phyloP scores from a whole-genome alignment of 78 protist genomes.

The Reticulomyxa filosa region DNA sequence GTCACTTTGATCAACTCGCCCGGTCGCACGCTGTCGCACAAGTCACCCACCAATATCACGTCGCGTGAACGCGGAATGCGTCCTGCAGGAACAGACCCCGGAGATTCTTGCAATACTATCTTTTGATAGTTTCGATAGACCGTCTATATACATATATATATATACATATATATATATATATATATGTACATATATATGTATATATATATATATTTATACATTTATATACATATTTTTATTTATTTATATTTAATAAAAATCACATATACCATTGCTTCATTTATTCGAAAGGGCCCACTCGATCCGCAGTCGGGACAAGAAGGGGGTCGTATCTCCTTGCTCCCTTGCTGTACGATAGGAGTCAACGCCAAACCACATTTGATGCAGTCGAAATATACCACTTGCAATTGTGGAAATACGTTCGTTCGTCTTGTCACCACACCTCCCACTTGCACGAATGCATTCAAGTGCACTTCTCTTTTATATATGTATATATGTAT shows the following conservation, averaged over 20 bases:
- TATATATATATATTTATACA: neutral
- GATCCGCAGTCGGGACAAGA: neutral
- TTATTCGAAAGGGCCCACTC: neutral
- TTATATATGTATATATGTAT: too few relatives aligned
- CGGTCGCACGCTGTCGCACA: slow-evolving; percentile 77
- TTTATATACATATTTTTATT: neutral
- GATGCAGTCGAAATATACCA: slow-evolving; percentile 53
- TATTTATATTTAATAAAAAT: neutral
- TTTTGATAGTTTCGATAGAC: slow-evolving; percentile 82
- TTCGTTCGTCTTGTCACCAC: slow-evolving; percentile 84
- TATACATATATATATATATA: neutral
- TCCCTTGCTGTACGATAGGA: slow-evolving; percentile 31
- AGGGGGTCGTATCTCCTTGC: neutral
- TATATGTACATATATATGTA: neutral
- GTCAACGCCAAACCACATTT: slow-evolving; percentile 54
- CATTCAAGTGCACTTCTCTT: slow-evolving; percentile 63
- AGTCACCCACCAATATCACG: slow-evolving; percentile 54
- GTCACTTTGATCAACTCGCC: slow-evolving; percentile 88
- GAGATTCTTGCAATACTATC: slow-evolving; percentile 84
- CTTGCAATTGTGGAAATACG: slow-evolving; percentile 78
- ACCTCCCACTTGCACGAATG: slow-evolving; percentile 62
- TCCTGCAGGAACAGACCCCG: slow-evolving; percentile 95
- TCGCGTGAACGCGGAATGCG: slow-evolving; percentile 73
- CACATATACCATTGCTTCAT: neutral
- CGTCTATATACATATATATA: slow-evolving; percentile 26